These are phyloP conservation scores for Scalesia atractyloides DNA, from an alignment of 129 eudicot species.

Conservation along the genomic window DNA sequence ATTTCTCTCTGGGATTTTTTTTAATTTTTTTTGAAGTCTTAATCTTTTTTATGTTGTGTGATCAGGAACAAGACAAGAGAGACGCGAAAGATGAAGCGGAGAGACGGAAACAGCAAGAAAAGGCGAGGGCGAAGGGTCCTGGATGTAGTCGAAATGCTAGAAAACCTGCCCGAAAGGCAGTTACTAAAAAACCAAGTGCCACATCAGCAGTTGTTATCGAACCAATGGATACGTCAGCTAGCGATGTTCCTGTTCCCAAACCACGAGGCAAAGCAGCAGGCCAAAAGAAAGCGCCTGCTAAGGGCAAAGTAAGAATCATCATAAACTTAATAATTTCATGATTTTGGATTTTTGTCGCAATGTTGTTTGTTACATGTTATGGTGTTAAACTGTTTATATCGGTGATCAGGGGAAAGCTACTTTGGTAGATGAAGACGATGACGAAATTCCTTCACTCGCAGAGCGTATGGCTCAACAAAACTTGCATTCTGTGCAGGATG, in stretches of 20 bases:
- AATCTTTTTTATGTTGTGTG: background rate
- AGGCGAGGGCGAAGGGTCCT: conserved; percentile 37
- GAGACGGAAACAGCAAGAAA: conserved; percentile 35
- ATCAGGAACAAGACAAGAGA: conserved; percentile 61
- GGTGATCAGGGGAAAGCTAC: conserved; percentile 23
- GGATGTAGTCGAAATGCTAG: conserved; percentile 39
- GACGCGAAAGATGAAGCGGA: conserved; percentile 56
- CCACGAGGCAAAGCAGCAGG: conserved; percentile 36
- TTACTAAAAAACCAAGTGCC: conserved; percentile 31
- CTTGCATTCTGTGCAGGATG: conserved; percentile 21
- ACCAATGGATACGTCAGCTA: conserved; percentile 43
- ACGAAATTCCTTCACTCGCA: conserved; percentile 51
- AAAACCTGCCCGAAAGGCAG: conserved; percentile 35
- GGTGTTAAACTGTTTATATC: too few relatives aligned
- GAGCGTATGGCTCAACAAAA: conserved; percentile 68
- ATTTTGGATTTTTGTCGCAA: too few relatives aligned
- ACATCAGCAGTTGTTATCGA: conserved; percentile 32
- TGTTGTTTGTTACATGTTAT: too few relatives aligned
- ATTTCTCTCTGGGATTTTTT: background rate
- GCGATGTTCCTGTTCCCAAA: conserved; percentile 45
- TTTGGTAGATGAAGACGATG: conserved; percentile 43
- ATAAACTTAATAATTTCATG: too few relatives aligned
- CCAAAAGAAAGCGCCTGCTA: conserved; percentile 77
- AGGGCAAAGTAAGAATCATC: conserved; percentile 44
- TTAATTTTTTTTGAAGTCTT: background rate